Base-by-base conservation (phyloP, 148 eudicot genomes). In the Hydrangea macrophylla region DNA sequence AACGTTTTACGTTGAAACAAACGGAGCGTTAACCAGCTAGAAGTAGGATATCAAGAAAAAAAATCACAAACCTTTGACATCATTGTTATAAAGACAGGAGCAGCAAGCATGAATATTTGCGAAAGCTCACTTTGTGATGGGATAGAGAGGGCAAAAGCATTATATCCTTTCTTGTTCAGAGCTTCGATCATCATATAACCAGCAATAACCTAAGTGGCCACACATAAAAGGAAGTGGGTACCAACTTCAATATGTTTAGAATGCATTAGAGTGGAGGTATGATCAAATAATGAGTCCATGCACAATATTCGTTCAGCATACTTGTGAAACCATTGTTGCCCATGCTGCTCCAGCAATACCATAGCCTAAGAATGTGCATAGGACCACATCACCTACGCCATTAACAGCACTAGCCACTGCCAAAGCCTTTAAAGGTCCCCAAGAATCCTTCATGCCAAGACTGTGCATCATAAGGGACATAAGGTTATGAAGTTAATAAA, bases 341-440 rank as follows among this genome's bases (percentile, higher is more conserved):
- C 99, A 94, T 61, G 97, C 99, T 57, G 99, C 99, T 75, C 97
- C 99, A 64, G 91, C 96, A 64, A 94, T 94, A 64, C 97, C 96
- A 20, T 82, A 91, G 61, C 85, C 88, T 44, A 91, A 75, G 77
- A 70, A 82, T 55, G 76, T 62, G 84, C 99, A 94, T 17, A 91
- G 81, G 66, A 84, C 76, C 45, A 91, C 73, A 71, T 87, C 93
- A 73, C 99, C 99, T 62, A 87, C 58, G 44, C 83, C 88, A 74
- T 91, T 94, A 40, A 94, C 81, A 42, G 75, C 86, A 72, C 93
- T 91, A 25, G 97, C 97, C 75, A 79, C 82, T 62, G 89, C 86
- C 81, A 95, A 77, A 76, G 97, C 99, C 92, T 95, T 91, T 74
- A 95, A 85, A 65, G 97, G 99, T 42, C 99, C 97, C 87, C 90